Evolutionary conservation across 345 rosid genomes (phyloP).

Genomic region (Citrus australasica): DNA sequence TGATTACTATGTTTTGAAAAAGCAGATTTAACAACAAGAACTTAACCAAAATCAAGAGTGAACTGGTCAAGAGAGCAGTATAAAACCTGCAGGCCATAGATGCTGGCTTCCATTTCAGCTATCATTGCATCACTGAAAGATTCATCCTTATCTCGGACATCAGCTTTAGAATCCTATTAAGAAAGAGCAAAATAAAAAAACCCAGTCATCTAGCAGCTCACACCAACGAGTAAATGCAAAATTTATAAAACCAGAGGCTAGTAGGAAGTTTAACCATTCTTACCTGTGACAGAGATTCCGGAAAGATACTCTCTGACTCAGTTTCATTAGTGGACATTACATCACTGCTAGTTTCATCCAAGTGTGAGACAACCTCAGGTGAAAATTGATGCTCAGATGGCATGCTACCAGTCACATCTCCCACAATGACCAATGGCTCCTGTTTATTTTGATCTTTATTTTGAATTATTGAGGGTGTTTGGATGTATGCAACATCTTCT

Average conservation of each 20-base stretch:
- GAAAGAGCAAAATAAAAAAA: conserved; percentile 3
- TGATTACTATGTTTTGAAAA: not conserved
- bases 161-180: conserved; percentile 37
- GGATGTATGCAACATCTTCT: conserved; percentile 19
- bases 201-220: not conserved
- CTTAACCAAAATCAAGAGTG: not conserved
- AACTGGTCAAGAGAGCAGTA: not conserved
- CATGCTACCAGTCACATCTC: conserved; percentile 13
- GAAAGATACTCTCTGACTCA: conserved; percentile 20
- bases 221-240: not conserved
- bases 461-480: conserved; percentile 18
- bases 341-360: conserved; percentile 28
- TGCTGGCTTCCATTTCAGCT: conserved; percentile 70
- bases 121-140: conserved; percentile 41
- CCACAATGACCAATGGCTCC: conserved; percentile 13
- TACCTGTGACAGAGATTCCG: conserved; percentile 34
- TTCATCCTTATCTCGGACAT: conserved; percentile 27
- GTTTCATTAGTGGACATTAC: conserved; percentile 16
- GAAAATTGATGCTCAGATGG: conserved; percentile 27
- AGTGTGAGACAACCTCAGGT: conserved; percentile 17
- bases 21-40: not conserved
- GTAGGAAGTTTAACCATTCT: not conserved
- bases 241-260: not conserved
- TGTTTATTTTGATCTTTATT: conserved; percentile 23
- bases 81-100: conserved; percentile 64